phyloP scores from a whole-genome alignment of 352 stramenopile genomes.

The Blastocystis sp. region DNA sequence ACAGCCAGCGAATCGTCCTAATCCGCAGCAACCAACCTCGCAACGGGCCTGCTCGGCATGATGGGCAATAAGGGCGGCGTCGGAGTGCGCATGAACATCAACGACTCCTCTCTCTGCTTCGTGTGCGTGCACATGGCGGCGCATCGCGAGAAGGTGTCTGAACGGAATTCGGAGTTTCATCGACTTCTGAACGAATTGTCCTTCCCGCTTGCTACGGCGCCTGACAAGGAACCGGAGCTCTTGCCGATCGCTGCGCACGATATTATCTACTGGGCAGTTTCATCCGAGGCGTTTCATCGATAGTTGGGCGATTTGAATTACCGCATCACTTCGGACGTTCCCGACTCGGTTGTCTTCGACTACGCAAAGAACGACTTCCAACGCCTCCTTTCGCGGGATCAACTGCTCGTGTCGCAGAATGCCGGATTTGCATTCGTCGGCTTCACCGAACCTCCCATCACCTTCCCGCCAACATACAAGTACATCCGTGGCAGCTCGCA shows the following conservation, averaged over 20 bases:
- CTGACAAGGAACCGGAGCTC: neutral
- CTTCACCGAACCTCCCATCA: conserved; percentile 85
- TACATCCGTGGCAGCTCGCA: conserved; percentile 89
- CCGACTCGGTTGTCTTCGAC: conserved; percentile 69
- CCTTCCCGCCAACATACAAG: conserved; percentile 93
- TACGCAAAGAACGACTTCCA: conserved; percentile 70
- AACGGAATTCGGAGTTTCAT: conserved; percentile 93
- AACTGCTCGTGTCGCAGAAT: conserved; percentile 78
- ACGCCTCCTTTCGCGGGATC: conserved; percentile 70
- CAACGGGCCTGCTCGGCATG: conserved; percentile 95
- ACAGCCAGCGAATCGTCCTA: conserved; percentile 4
- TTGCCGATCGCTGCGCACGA: conserved; percentile 88
- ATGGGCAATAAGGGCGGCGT: conserved; percentile 98
- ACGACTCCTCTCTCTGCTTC: conserved; percentile 96
- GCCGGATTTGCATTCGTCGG: conserved; percentile 80
- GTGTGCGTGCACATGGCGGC: conserved; percentile 95
- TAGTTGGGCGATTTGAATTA: conserved; percentile 84
- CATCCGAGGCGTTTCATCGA: neutral
- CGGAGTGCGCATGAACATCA: conserved; percentile 89
- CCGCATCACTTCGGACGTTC: conserved; percentile 75
- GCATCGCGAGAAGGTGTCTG: conserved; percentile 92
- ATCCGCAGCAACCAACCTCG: conserved; percentile 81
- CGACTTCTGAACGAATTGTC: conserved; percentile 14
- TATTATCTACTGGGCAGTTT: conserved; percentile 90
- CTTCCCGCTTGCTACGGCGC: neutral